Evolutionary conservation across 2,329 filamentous ascomycete genomes (phyloP).

Genomic region (Aspergillus bombycis): DNA sequence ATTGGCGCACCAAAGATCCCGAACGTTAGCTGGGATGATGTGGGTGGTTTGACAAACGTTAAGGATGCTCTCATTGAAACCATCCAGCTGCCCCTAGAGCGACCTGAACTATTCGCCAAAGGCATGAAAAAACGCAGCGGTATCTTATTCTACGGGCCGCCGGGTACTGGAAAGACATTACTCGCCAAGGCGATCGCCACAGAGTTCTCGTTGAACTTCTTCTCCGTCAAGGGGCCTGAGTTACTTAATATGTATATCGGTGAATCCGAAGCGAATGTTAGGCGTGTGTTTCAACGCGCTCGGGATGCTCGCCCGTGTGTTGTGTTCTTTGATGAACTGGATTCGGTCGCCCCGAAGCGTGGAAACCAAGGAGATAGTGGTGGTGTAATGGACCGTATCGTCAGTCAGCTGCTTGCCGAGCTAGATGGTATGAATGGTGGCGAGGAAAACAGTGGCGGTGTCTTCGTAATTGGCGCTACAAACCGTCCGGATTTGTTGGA

Average conservation of each 20-base stretch:
- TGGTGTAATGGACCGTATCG: constrained; percentile 97
- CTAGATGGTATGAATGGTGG: constrained; percentile 97
- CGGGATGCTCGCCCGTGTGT: constrained; percentile 96
- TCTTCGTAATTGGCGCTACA: constrained; percentile 96
- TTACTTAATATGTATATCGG: constrained; percentile 99
- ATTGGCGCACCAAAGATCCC: constrained; percentile 98
- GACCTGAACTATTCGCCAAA: constrained; percentile 92
- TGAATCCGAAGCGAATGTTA: constrained; percentile 99
- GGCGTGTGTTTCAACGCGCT: constrained; percentile 99
- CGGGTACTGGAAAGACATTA: constrained; percentile 99
- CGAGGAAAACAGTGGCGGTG: constrained; percentile 75
- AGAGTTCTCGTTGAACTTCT: constrained; percentile 98
- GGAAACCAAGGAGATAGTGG: constrained; percentile 97
- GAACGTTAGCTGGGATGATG: constrained; percentile 94
- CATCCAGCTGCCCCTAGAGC: constrained; percentile 87
- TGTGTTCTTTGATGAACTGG: constrained; percentile 97
- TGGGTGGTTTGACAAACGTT: constrained; percentile 88
- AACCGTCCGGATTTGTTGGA: constrained; percentile 93
- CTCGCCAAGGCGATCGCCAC: constrained; percentile 99
- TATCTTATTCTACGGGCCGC: constrained; percentile 97
- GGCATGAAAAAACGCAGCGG: constrained; percentile 98
- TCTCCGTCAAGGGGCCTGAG: constrained; percentile 98
- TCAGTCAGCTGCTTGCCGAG: constrained; percentile 91
- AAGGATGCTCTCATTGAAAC: constrained; percentile 98
- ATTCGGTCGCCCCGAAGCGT: constrained; percentile 94